phyloP scores from a whole-genome alignment of 257 asterid species.

The Salvia hispanica region DNA sequence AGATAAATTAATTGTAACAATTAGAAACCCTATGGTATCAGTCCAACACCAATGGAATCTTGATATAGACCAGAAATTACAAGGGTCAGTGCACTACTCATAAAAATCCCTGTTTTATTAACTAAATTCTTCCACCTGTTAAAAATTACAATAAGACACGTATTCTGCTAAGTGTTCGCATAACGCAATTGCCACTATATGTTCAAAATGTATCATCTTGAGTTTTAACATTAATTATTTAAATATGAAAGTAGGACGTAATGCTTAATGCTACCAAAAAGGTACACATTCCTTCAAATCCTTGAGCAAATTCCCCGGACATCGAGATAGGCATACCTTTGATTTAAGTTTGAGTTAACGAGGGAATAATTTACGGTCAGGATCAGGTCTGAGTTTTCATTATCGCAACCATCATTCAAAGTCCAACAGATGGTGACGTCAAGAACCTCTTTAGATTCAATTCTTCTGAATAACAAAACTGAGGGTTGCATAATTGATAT shows the following conservation, averaged over 20 bases:
- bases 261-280: background rate
- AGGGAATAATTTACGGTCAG: slow-evolving; percentile 70
- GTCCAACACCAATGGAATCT: slow-evolving; percentile 26
- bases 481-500: slow-evolving; percentile 85
- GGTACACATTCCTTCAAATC: slow-evolving; percentile 26
- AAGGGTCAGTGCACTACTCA: background rate
- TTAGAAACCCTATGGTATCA: background rate
- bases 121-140: too few species aligned
- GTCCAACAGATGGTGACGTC: slow-evolving; percentile 91
- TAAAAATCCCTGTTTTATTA: background rate
- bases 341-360: slow-evolving; percentile 65
- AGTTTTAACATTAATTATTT: background rate
- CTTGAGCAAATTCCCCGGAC: slow-evolving; percentile 20
- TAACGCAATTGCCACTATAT: slow-evolving; percentile 12
- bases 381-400: slow-evolving; percentile 90
- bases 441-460: slow-evolving; percentile 88
- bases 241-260: slow-evolving; percentile 14
- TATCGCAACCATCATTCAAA: slow-evolving; percentile 88
- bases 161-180: slow-evolving; percentile 12
- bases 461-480: slow-evolving; percentile 73
- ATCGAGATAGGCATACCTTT: slow-evolving; percentile 60
- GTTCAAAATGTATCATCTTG: slow-evolving; percentile 15
- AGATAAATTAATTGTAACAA: slow-evolving; percentile 11
- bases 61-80: slow-evolving; percentile 16
- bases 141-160: slow-evolving; percentile 8